These are phyloP conservation scores for Paraglomus brasilianum DNA, from an alignment of 192 early-diverging fungal genomes.

Conservation along the genomic window DNA sequence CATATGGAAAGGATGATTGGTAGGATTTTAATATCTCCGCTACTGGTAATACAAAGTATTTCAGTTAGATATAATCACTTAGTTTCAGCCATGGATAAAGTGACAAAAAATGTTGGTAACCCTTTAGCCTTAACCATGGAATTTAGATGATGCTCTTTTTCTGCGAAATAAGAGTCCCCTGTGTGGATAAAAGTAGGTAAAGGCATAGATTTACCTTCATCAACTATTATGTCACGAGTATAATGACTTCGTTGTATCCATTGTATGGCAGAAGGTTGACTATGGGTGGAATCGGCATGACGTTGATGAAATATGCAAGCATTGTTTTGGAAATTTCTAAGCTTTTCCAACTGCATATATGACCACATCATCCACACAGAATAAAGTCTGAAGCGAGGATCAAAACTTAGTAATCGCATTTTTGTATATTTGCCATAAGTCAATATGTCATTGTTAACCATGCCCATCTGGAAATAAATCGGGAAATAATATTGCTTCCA, in stretches of 20 bases:
- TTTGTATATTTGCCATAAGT: slow-evolving; percentile 18
- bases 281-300: background rate
- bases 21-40: background rate
- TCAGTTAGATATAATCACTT: background rate
- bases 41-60: background rate
- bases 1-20: background rate
- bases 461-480: background rate
- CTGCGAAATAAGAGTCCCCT: background rate
- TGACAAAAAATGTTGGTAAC: slow-evolving; percentile 3
- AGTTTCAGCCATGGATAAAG: background rate
- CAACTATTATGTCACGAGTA: background rate
- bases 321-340: slow-evolving; percentile 15
- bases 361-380: background rate
- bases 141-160: slow-evolving; percentile 22
- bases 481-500: background rate
- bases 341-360: slow-evolving; percentile 15
- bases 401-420: background rate
- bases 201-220: background rate
- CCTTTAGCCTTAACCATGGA: background rate
- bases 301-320: background rate
- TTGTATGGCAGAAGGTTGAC: background rate
- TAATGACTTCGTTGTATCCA: slow-evolving; percentile 3
- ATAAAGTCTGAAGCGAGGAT: background rate
- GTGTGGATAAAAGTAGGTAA: slow-evolving; percentile 7
- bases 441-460: background rate